Evolutionary conservation across 768 basidiomycete genomes (phyloP), one percentile per base, ranked within the genome.

Genomic region (Neoboletus brunneissimus): DNA sequence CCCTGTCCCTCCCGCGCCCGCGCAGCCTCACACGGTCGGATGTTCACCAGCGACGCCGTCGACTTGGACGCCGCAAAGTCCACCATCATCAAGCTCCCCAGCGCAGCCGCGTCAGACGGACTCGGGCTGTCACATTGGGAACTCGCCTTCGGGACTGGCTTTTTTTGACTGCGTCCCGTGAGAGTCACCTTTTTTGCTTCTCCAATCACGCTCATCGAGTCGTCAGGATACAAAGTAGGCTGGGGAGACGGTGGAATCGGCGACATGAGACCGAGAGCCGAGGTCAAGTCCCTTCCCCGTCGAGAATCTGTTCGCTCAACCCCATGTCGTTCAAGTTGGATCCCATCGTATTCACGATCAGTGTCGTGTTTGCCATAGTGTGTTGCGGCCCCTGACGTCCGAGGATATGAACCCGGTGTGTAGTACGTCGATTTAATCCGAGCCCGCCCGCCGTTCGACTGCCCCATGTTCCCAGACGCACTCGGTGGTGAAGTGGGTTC

Each of bases 391-490:
- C 75, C 73, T 15, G 86, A 86, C 27, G 76, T 74, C 41, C 83
- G 83, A 64, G 80, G 78, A 70, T 83, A 80, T 38, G 76, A 69
- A 7, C 81, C 77, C 5, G 80, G 76, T 10, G 81, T 78, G 55
- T 82, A 84, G 64, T 89, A 87, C 7, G 86, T 79, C 10, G 87
- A 87, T 67, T 88, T 86, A 60, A 89, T 84, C 35, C 81, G 81
- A 46, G 80, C 81, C 37, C 88, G 83, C 38, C 87, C 84, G 54
- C 80, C 82, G 47, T 63, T 72, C 48, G 67, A 68, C 29, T 63
- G 63, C 3, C 42, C 58, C 40, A 55, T 53, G 48, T 65, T 63
- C 1, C 42, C 65, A 69, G 61, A 62, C 55, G 42, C 59, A 45
- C 53, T 70, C 53, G 45, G 53, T 25, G 83, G 81, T 10, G 83